Percentiles rank a stretch among this genome's conserved stretches.
Evolutionary conservation across 208 protist genomes (phyloP).

Genomic region (Leishmania aethiopica): DNA sequence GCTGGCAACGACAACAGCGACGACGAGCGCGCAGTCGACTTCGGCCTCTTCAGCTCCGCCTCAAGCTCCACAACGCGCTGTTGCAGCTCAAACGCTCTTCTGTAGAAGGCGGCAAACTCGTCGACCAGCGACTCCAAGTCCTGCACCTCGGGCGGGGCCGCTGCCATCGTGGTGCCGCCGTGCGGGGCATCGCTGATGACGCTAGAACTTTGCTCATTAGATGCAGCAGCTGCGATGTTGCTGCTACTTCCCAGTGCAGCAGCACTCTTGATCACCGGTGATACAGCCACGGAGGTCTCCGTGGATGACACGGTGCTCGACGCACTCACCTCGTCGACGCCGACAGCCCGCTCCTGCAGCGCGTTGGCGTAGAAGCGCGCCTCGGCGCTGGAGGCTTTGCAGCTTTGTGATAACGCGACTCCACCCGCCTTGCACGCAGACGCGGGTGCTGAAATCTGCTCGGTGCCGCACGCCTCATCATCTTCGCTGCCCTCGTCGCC

Average conservation of each 20-base stretch:
- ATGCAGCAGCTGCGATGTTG: neutral
- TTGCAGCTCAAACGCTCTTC: constrained; percentile 36
- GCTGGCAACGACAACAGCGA: neutral
- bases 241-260: neutral
- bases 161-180: neutral
- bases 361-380: constrained; percentile 45
- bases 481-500: constrained; percentile 14
- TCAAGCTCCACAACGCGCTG: constrained; percentile 46
- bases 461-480: neutral
- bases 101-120: constrained; percentile 70
- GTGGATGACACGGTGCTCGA: constrained; percentile 12
- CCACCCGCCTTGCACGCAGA: neutral
- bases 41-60: constrained; percentile 33
- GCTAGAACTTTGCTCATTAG: neutral
- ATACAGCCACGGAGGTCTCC: neutral
- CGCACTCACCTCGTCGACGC: constrained; percentile 28
- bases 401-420: neutral
- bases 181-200: neutral
- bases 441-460: neutral
- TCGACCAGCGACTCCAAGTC: constrained; percentile 76
- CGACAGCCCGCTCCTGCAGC: constrained; percentile 43
- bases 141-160: constrained; percentile 57
- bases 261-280: neutral
- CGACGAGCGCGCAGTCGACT: neutral
- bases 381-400: constrained; percentile 13